Evolutionary conservation across 2,329 filamentous ascomycete species (phyloP), one percentile per base, ranked within the genome.

Genomic region (Stagonosporopsis chrysanthemi): DNA sequence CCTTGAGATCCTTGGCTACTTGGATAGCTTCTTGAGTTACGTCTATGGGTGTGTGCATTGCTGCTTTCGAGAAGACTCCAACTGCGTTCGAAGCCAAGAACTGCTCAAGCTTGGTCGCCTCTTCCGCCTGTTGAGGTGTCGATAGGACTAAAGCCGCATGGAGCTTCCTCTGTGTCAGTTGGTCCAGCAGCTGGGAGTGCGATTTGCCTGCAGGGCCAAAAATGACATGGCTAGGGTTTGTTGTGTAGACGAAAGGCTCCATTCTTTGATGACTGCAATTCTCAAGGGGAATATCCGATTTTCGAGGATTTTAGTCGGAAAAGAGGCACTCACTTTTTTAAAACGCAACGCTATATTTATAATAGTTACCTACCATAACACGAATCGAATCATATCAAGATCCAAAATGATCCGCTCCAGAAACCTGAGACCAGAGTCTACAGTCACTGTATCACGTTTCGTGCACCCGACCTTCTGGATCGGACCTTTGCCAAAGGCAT

Each of bases 1-100:
- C 83, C 3, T 72, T 73, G 15, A 77, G 71, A 0, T 75, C 71
- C 52, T 76, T 75, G 0, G 81, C 76, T 23, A 22, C 19, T 35
- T 36, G 9, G 9, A 46, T 22, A n/a, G 43, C 43, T 17, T 46
- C 31, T 15, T 9, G 2, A 23, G 43, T 46, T 15, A 36, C n/a
- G 6, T 36, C 14, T 35, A 36, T 9, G 6, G 43, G 43, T 3
- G 43, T 46, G 22, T 46, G 43, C 43, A 35, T 35, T n/a, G 43
- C 19, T 15, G 43, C 43, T n/a, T 46, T 36, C 7, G 43, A 35
- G 15, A 46, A 46, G 19, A 36, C 12, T 3, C 31, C 29, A 23
- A 29, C 29, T 19, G 29, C 5, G 6, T 46, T 46, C 0, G 43
- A 0, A 0, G 9, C 12, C 12, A 36, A 19, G 6, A 15, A 23